These are phyloP conservation scores for Podaxis sp. DNA, from an alignment of 768 basidiomycete genomes.

Conservation along the genomic window DNA sequence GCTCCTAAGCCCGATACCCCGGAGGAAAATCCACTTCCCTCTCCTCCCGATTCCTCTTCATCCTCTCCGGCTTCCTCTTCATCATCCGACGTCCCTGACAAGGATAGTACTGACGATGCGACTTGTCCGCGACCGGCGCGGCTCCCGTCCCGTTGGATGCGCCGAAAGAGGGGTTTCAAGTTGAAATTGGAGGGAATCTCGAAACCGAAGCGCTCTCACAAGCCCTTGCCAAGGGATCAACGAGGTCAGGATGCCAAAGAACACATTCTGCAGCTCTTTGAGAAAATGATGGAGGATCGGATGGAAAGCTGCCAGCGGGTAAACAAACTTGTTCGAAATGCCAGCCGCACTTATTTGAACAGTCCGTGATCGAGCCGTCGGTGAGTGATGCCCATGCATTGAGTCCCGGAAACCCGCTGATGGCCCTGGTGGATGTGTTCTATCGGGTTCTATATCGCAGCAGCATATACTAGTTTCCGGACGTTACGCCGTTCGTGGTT, in stretches of 20 bases:
- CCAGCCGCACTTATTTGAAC: constrained; percentile 30
- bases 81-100: not conserved
- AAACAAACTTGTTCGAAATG: constrained; percentile 49
- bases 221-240: constrained; percentile 15
- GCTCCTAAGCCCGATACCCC: not conserved
- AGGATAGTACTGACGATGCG: not conserved
- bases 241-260: constrained; percentile 24
- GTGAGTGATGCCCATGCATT: not conserved
- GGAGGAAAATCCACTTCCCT: not conserved
- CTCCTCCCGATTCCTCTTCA: not conserved
- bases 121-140: constrained; percentile 8
- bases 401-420: constrained; percentile 5
- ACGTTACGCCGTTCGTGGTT: not conserved
- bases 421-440: not conserved
- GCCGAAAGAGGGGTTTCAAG: constrained; percentile 57
- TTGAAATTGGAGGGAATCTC: constrained; percentile 33
- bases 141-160: constrained; percentile 40
- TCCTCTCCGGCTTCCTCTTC: not conserved
- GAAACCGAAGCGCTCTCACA: constrained; percentile 18
- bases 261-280: constrained; percentile 62
- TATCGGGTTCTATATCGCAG: not conserved
- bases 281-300: constrained; percentile 66
- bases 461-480: not conserved
- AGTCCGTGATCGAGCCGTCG: constrained; percentile 16
- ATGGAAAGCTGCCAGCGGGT: constrained; percentile 75